Percentiles rank a stretch among this genome's conserved stretches.
phyloP scores from a whole-genome alignment of 768 basidiomycete species.

The Amanita pseudoporphyria region DNA sequence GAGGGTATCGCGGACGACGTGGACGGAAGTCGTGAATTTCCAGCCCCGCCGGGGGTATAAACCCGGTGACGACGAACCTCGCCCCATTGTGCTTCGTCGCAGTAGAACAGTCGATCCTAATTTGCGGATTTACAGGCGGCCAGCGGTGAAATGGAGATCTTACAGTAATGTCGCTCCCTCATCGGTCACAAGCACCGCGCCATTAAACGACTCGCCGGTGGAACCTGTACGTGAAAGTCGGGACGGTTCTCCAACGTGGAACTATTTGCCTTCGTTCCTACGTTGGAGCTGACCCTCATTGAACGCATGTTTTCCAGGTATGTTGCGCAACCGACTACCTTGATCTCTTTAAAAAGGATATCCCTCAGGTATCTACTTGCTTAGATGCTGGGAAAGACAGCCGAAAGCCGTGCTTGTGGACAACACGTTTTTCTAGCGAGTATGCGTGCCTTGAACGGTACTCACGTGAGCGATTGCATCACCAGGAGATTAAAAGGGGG shows the following conservation, averaged over 20 bases:
- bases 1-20: conserved; percentile 31
- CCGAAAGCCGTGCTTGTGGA: no score
- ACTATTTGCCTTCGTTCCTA: not conserved
- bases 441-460: no score
- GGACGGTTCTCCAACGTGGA: not conserved
- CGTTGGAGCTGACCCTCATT: not conserved
- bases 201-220: not conserved
- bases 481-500: not conserved
- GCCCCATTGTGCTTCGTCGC: not conserved
- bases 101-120: not conserved
- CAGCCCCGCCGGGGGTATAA: conserved; percentile 14
- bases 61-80: not conserved
- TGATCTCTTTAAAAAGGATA: not conserved
- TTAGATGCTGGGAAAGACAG: not conserved
- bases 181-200: not conserved
- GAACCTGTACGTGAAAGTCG: not conserved
- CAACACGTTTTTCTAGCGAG: no score
- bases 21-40: conserved; percentile 45
- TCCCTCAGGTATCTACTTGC: not conserved
- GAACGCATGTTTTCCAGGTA: not conserved
- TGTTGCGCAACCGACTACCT: not conserved
- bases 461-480: no score
- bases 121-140: not conserved
- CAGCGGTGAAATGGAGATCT: not conserved
- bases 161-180: not conserved